Conservation (phyloP, 1,284 basidiomycete genomes). For the Leccinum griseonigrum region DNA sequence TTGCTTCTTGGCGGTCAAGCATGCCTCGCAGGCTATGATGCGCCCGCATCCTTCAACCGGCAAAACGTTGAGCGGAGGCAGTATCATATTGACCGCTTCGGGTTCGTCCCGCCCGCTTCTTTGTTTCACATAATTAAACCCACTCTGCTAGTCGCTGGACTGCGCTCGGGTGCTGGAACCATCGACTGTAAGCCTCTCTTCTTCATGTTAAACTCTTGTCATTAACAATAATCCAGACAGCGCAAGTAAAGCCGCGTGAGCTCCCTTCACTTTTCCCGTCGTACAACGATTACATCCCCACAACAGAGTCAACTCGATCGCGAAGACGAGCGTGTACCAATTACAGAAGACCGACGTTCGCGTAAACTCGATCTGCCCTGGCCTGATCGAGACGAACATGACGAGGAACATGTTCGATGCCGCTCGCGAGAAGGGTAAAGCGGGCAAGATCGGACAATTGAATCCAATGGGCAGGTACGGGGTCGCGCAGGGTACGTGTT, state of each 20-base stretch:
- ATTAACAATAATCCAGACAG: constrained; percentile 55
- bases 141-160: constrained; percentile 65
- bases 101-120: constrained; percentile 40
- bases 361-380: constrained; percentile 90
- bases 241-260: constrained; percentile 87
- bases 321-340: constrained; percentile 78
- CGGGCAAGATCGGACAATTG: constrained; percentile 78
- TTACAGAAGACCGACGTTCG: constrained; percentile 82
- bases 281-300: constrained; percentile 7
- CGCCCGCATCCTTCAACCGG: constrained; percentile 60
- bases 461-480: constrained; percentile 84
- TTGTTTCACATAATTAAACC: constrained; percentile 6
- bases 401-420: constrained; percentile 72
- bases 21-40: constrained; percentile 81
- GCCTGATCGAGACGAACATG: constrained; percentile 91
- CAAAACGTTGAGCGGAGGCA: constrained; percentile 71
- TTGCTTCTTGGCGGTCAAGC: constrained; percentile 88
- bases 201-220: neutral
- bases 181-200: constrained; percentile 66
- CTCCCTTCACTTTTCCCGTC: constrained; percentile 11
- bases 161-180: constrained; percentile 83
- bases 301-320: constrained; percentile 79
- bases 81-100: constrained; percentile 89
- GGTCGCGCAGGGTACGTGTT: constrained; percentile 62
- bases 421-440: constrained; percentile 72